Base-by-base conservation (phyloP, 345 rosid species). In the Aquilaria malaccensis region DNA sequence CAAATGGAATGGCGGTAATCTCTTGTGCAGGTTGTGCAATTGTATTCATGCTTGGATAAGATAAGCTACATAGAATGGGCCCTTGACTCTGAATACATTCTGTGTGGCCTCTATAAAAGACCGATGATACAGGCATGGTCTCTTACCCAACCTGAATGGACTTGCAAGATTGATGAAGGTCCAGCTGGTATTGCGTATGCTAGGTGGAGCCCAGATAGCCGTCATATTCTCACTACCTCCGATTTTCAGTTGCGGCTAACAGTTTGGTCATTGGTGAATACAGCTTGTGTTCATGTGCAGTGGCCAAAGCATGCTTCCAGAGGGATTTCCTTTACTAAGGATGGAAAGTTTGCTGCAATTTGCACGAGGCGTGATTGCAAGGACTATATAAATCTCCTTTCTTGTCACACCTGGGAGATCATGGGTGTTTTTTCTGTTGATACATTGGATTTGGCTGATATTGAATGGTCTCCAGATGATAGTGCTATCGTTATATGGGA, bases 101-200 rank as follows among this genome's bases (percentile, higher is more conserved):
- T 94, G 0, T 94, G 97, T 61, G 97, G 99, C 61, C 89, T 94
- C 48, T 80, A 83, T 30, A 88, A 86, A 63, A 86, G 86, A 71
- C 95, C 96, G 0, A 87, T 90, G 95, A 88, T 94, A 68, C 97
- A 94, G 77, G 99, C 86, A 14, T 94, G 97, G 97, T 90, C 96
- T 1, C 71, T 90, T 68, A 52, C 83, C 55, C 95, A 94, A 72
- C 96, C 97, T 48, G 95, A 90, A 69, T 94, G 97, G 99, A 90
- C 95, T 11, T 94, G 99, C 72, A 90, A 90, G 75, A 94, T 94
- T 33, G 99, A 94, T 62, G 97, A 94, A 81, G 99, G 97, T 65
- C 93, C 86, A 30, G 96, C 99, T 30, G 96, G 97, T 64, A 85
- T 90, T 64, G 87, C 96, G 29, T 94, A 90, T 77, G 96, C 97